Base-by-base conservation (phyloP, 352 stramenopile genomes). In the Thraustochytrium sp. region DNA sequence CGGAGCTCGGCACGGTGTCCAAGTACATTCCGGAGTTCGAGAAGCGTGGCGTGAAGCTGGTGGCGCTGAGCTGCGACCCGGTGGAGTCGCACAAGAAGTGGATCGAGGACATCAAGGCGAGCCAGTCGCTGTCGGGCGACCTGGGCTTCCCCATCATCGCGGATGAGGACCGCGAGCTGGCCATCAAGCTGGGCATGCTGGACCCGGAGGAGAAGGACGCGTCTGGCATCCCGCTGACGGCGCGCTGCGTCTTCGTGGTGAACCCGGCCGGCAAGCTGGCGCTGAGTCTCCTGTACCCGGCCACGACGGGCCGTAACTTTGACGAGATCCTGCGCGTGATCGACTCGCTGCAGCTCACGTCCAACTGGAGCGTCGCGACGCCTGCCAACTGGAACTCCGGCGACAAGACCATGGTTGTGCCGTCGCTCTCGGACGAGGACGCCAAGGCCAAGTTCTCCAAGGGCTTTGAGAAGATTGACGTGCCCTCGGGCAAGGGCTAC, bases 101-200 rank as follows among this genome's bases (percentile, higher is more conserved):
- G 77, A 78, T 80, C 11, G 63, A 49, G 29, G 93, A 97, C 86
- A 93, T 97, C 63, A 89, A 94, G 85, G 85, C 88, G 42, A 91
- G 88, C 82, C 92, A 89, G 53, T 34, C 21, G 46, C 68, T 80
- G 13, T 61, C 42, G 11, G 90, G 91, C 18, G 86, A 88, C 48
- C 89, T 97, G 31, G 88, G 93, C 40, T 97, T 92, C 88, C 94
- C 94, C 18, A 96, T 98, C 85, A 94, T 97, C 76, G 92, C 91
- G 44, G 94, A 98, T 86, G 48, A 87, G 46, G 89, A 90, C 55
- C 91, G 91, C 65, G 86, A 77, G 55, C 93, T 97, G 76, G 91
- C 91, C 18, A 89, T 88, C 55, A 86, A 91, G 61, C 90, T 96
- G 36, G 93, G 93, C 36, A 97, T 98, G 89, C 88, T 97, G 36